Evolutionary conservation across 306 rosid species (phyloP), one percentile per base, ranked within the genome.

Genomic region (Vicia sativa): DNA sequence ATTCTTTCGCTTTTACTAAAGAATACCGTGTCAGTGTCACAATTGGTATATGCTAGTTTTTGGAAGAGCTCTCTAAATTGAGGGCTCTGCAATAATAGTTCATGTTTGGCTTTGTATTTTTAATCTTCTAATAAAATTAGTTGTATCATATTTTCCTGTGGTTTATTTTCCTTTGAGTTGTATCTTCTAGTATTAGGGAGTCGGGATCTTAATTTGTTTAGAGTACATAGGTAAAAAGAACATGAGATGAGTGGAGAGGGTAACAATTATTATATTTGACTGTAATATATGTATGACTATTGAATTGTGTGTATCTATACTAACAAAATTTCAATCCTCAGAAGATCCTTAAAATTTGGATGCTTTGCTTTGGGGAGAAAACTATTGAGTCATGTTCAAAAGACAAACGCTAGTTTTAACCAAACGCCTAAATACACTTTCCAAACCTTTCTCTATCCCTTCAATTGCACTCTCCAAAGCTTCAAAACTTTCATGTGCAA

Each of bases 351-450:
- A 39, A 35, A 21, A 72, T 13, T 61, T 68, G 58, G 75, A 60
- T 50, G 52, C 25, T 18, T 38, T 50, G 52, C 25, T 18, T 38
- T 67, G 70, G n/a, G 38, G 10, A 59, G 7, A 43, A 4, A 54
- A 16, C 54, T 46, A 86, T 39, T 83, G 87, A 46, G 89, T 80
- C 65, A 83, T 71, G 81, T 91, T 91, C 77, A 88, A 72, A 48
- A 91, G 84, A 8, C 66, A 72, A n/a, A 82, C 74, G 74, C 97
- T 91, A 2, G 80, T 62, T 57, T 79, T 91, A 7, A 88, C 77
- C 84, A 91, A 64, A 62, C 70, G 72, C 85, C 86, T 84, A 72
- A 81, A 88, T 11, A 88, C 12, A 8, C 28, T 72, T 43, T 81
- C 88, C 72, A 91, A 38, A 1, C 81, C 82, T 57, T 65, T 84